A percentile compares a stretch with the other conserved stretches of the same genome.
These are phyloP conservation scores for Aspergillus tubingensis DNA, from an alignment of 2,329 filamentous ascomycete genomes.

Conservation along the genomic window DNA sequence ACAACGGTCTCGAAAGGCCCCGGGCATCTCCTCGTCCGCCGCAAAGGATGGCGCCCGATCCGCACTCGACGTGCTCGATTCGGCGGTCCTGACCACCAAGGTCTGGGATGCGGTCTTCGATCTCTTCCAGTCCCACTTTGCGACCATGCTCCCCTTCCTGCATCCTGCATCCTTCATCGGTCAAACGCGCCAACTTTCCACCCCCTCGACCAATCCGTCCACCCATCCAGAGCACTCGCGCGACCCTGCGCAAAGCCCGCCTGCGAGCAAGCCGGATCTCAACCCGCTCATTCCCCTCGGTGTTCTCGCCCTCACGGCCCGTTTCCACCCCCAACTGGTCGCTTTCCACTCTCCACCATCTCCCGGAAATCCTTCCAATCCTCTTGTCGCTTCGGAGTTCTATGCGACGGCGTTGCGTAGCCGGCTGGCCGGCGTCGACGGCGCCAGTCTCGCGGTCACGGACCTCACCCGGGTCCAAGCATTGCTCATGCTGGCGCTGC, in stretches of 20 bases:
- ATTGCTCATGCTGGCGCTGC: constrained; percentile 57
- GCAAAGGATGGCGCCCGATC: constrained; percentile 36
- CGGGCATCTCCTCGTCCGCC: constrained; percentile 29
- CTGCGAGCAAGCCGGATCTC: constrained; percentile 38
- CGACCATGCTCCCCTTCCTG: constrained; percentile 59
- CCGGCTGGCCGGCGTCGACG: constrained; percentile 47
- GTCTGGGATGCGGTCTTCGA: constrained; percentile 61
- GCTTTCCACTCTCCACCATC: constrained; percentile 52
- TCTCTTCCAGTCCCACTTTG: constrained; percentile 61
- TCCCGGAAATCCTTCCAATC: constrained; percentile 47
- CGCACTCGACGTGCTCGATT: constrained; percentile 50
- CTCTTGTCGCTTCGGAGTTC: constrained; percentile 54
- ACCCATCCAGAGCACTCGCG: constrained; percentile 18
- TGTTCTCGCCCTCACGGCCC: constrained; percentile 58
- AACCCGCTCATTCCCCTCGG: constrained; percentile 54
- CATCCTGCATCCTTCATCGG: constrained; percentile 57
- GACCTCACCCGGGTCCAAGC: constrained; percentile 57
- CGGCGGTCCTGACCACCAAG: constrained; percentile 53
- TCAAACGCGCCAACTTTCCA: constrained; percentile 46
- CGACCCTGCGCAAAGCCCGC: constrained; percentile 33
- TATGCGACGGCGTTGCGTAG: constrained; percentile 56
- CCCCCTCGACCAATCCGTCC: constrained; percentile 21
- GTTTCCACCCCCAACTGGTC: constrained; percentile 55
- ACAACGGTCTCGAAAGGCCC: constrained; percentile 41
- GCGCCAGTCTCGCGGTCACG: constrained; percentile 43